These are phyloP conservation scores for Sporothrix brunneoviolacea DNA, from an alignment of 2,329 filamentous ascomycete genomes.

Conservation along the genomic window DNA sequence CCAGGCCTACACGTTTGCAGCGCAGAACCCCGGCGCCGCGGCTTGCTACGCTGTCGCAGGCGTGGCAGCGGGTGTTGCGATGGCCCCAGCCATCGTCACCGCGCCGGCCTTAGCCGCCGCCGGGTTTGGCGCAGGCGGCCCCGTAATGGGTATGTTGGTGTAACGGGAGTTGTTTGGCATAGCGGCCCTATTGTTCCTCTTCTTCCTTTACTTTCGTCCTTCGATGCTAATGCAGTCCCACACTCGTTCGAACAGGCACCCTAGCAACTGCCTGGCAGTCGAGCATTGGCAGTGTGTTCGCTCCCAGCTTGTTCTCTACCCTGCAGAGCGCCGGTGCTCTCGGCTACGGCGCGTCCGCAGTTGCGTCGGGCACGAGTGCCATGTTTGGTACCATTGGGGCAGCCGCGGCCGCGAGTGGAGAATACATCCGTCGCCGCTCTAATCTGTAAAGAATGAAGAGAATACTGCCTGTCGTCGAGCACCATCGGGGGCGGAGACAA, in stretches of 20 bases:
- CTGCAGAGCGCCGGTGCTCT: conserved; percentile 28
- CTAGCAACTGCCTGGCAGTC: conserved; percentile 23
- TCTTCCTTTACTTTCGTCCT: too few relatives aligned
- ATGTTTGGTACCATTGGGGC: too few relatives aligned
- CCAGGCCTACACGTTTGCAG: neutral
- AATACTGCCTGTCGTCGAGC: too few relatives aligned
- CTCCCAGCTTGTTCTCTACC: conserved; percentile 22
- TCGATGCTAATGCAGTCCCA: neutral
- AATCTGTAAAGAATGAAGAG: too few relatives aligned
- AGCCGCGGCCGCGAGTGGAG: too few relatives aligned
- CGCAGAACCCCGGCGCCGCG: neutral
- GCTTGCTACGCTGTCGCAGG: neutral
- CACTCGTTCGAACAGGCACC: conserved; percentile 22
- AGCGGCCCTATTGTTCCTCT: too few relatives aligned
- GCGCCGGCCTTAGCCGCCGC: neutral
- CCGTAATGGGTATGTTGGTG: too few relatives aligned
- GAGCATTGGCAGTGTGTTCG: conserved; percentile 24
- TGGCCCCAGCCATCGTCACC: neutral
- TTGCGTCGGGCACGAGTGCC: neutral
- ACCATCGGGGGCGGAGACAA: too few relatives aligned
- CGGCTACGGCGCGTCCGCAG: conserved; percentile 22
- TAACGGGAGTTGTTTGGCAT: too few relatives aligned
- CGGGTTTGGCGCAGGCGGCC: too few relatives aligned
- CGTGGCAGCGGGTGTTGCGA: neutral
- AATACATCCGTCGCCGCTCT: too few relatives aligned